phyloP scores from a whole-genome alignment of 106 monocot genomes.

The Ottelia alismoides region DNA sequence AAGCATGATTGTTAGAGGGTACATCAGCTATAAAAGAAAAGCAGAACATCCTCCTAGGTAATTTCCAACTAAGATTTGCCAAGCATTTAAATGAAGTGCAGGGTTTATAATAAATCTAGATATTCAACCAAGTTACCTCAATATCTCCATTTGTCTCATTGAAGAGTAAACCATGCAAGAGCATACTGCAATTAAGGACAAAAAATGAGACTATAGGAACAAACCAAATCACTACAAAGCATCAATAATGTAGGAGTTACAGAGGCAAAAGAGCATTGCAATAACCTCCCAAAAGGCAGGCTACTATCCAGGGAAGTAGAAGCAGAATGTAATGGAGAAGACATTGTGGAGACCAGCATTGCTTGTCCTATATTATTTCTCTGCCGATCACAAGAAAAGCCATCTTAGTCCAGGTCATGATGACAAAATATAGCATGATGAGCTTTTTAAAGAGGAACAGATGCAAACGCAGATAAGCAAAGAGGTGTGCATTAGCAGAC shows the following conservation, averaged over 20 bases:
- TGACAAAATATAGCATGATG: too few relatives aligned
- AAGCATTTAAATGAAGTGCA: too few relatives aligned
- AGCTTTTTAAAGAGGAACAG: too few relatives aligned
- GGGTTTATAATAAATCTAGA: too few relatives aligned
- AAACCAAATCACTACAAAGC: neutral
- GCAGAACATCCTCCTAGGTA: too few relatives aligned
- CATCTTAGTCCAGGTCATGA: too few relatives aligned
- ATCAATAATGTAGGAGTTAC: neutral
- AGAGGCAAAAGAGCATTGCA: conserved; percentile 1
- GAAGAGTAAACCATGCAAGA: conserved; percentile 65
- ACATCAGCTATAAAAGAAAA: too few relatives aligned
- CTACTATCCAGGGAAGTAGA: conserved; percentile 22
- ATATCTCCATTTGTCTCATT: conserved; percentile 50
- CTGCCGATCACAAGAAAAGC: conserved; percentile 25
- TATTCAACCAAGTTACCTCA: too few relatives aligned
- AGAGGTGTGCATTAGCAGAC: too few relatives aligned
- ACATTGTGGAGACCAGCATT: conserved; percentile 68
- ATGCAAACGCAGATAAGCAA: too few relatives aligned
- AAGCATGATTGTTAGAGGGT: too few relatives aligned
- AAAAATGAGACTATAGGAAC: neutral
- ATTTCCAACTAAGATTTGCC: too few relatives aligned
- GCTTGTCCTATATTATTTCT: conserved; percentile 74
- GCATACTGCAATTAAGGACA: conserved; percentile 52
- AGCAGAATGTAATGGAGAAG: conserved; percentile 22
- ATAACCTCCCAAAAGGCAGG: conserved; percentile 88